These are phyloP conservation scores for Neurospora sp. DNA, from an alignment of 495 filamentous ascomycete species.

Conservation along the genomic window DNA sequence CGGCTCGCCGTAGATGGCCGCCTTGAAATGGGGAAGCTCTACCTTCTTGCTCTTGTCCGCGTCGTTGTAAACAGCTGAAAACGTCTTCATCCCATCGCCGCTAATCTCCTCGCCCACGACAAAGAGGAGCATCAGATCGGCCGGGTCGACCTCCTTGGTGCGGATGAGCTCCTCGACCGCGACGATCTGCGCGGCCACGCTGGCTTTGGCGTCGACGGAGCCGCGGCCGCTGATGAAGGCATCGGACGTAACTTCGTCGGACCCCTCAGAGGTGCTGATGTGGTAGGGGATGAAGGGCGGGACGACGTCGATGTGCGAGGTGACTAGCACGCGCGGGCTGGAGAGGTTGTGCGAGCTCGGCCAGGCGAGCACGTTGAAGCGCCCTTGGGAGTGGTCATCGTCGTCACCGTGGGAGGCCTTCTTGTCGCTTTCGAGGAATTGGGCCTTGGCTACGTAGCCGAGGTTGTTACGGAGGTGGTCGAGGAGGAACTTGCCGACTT, in stretches of 20 bases:
- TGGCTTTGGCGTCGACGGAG: constrained; percentile 81
- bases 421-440: constrained; percentile 52
- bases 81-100: constrained; percentile 75
- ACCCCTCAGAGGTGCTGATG: constrained; percentile 20
- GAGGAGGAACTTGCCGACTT: constrained; percentile 57
- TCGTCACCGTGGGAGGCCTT: constrained; percentile 16
- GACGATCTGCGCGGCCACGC: constrained; percentile 68
- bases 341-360: constrained; percentile 25
- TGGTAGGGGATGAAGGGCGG: constrained; percentile 64
- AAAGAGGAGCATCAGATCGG: constrained; percentile 64
- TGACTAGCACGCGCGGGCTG: constrained; percentile 55
- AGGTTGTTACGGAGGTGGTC: constrained; percentile 43
- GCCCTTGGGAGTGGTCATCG: constrained; percentile 33
- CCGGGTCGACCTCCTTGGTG: constrained; percentile 26
- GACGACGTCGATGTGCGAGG: constrained; percentile 63
- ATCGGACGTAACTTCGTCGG: constrained; percentile 34
- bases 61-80: constrained; percentile 42
- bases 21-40: constrained; percentile 15
- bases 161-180: constrained; percentile 54
- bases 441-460: constrained; percentile 45
- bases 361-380: constrained; percentile 72
- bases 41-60: constrained; percentile 20
- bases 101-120: constrained; percentile 80
- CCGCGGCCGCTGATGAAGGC: constrained; percentile 58
- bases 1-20: constrained; percentile 85